These are phyloP conservation scores for Sporothrix variecibatus DNA, from an alignment of 2,329 filamentous ascomycete species.

Conservation along the genomic window DNA sequence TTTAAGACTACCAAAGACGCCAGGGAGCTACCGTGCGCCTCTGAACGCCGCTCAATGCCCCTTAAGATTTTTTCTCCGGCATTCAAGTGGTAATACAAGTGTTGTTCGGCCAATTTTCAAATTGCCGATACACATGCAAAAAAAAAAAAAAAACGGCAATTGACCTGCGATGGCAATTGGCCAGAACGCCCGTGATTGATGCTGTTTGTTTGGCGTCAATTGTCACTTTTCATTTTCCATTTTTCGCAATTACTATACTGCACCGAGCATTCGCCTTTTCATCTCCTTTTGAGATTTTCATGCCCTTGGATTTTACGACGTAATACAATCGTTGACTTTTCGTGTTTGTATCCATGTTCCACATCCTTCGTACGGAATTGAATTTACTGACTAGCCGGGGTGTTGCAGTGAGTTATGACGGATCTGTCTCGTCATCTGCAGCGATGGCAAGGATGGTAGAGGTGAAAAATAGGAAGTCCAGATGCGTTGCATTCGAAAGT, in stretches of 20 bases:
- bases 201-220: not conserved
- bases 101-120: not conserved
- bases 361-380: not conserved
- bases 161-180: not conserved
- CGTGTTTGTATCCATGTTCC: not conserved
- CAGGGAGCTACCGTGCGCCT: no score
- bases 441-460: not conserved
- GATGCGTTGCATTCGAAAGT: not conserved
- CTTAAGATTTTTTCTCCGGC: not conserved
- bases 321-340: not conserved
- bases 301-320: not conserved
- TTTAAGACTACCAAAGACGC: no score
- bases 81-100: not conserved
- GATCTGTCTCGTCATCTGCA: not conserved
- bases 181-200: not conserved
- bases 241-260: not conserved
- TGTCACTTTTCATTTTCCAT: not conserved
- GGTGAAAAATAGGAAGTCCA: not conserved
- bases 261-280: not conserved
- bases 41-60: not conserved
- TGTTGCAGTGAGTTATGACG: not conserved
- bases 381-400: not conserved
- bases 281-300: not conserved
- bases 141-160: no score
- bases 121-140: not conserved